phyloP scores from a whole-genome alignment of 2,329 filamentous ascomycete genomes.

The Ophiostoma sp. region DNA sequence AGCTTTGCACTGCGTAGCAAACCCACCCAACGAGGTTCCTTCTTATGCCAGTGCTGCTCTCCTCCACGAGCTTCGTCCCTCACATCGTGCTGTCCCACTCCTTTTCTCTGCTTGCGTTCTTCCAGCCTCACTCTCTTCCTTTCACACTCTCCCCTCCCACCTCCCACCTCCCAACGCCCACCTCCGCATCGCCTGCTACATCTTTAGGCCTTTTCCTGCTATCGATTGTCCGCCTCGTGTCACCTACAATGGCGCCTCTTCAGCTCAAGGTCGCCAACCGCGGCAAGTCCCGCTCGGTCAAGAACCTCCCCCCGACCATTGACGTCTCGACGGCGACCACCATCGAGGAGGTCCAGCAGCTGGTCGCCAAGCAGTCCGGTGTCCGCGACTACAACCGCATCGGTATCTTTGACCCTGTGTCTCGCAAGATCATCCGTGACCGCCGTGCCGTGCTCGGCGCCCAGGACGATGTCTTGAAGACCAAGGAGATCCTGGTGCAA shows the following conservation, averaged over 20 bases:
- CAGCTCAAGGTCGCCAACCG: slow-evolving; percentile 42
- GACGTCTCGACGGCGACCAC: slow-evolving; percentile 48
- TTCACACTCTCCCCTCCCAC: background rate
- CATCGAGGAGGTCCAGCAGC: slow-evolving; percentile 55
- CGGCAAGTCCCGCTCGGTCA: slow-evolving; percentile 47
- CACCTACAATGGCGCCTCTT: slow-evolving; percentile 27
- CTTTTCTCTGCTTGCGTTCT: slow-evolving; percentile 3
- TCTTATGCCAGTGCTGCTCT: background rate
- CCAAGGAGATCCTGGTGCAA: slow-evolving; percentile 72
- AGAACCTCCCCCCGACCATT: slow-evolving; percentile 48
- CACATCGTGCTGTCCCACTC: background rate
- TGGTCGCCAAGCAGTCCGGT: slow-evolving; percentile 47
- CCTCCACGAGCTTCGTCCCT: background rate
- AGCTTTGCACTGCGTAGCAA: slow-evolving; percentile 7
- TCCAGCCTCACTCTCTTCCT: background rate
- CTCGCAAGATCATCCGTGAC: slow-evolving; percentile 59
- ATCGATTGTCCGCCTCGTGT: background rate
- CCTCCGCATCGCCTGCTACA: background rate
- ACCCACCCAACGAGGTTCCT: slow-evolving; percentile 2
- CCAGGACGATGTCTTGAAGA: slow-evolving; percentile 44
- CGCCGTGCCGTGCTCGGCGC: slow-evolving; percentile 49
- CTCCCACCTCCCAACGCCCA: background rate
- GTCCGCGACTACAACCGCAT: slow-evolving; percentile 56
- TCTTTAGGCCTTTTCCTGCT: background rate
- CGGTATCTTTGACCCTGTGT: slow-evolving; percentile 55